Conservation (phyloP, 352 stramenopile species). For the Phytophthora nicotianae region DNA sequence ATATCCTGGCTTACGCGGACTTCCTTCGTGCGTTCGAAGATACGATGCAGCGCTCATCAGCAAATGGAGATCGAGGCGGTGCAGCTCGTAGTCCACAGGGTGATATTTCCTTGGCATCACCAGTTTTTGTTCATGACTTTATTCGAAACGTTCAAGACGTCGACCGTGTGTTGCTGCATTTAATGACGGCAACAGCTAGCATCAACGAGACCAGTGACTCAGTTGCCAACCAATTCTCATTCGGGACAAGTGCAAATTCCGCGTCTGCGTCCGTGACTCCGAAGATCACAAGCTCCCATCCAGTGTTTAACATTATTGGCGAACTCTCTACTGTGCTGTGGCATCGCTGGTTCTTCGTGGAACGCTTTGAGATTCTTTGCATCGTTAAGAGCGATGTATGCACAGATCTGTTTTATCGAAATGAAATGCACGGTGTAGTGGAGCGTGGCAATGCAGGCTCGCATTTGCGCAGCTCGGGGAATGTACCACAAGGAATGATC, state of each 20-base stretch:
- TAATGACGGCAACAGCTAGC: conserved; percentile 76
- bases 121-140: conserved; percentile 75
- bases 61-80: conserved; percentile 11
- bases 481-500: conserved; percentile 36
- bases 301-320: conserved; percentile 91
- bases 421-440: conserved; percentile 38
- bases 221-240: conserved; percentile 74
- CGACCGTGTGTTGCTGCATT: conserved; percentile 81
- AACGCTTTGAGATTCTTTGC: conserved; percentile 83
- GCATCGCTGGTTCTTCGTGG: conserved; percentile 91
- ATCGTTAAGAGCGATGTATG: conserved; percentile 74
- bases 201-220: conserved; percentile 46
- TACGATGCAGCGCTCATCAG: conserved; percentile 37
- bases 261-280: conserved; percentile 30
- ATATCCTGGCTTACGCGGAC: conserved; percentile 79
- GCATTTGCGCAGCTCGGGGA: conserved; percentile 30
- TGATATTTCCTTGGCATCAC: conserved; percentile 36
- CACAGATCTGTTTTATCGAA: conserved; percentile 69
- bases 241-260: conserved; percentile 53
- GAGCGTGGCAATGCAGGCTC: conserved; percentile 36
- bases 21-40: conserved; percentile 88
- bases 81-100: neutral
- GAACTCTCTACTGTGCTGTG: conserved; percentile 86
- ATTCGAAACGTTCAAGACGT: conserved; percentile 88
- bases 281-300: conserved; percentile 64